Conservation (phyloP, 2,329 filamentous ascomycete species). For the Curvularia spicifera region DNA sequence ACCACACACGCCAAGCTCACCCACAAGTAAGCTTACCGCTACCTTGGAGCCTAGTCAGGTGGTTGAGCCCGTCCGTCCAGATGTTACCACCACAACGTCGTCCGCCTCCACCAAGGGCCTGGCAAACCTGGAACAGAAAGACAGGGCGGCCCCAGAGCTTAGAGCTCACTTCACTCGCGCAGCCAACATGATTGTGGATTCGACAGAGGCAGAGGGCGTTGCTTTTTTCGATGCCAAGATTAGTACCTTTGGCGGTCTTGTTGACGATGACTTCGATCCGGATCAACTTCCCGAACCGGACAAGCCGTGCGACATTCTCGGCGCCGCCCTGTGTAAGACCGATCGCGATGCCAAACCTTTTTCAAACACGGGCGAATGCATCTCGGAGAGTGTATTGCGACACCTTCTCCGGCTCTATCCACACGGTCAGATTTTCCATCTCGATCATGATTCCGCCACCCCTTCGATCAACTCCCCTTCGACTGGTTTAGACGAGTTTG, state of each 20-base stretch:
- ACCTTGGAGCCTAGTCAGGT: constrained; percentile 35
- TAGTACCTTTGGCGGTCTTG: constrained; percentile 47
- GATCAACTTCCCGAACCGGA: constrained; percentile 42
- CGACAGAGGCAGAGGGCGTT: constrained; percentile 47
- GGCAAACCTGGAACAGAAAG: constrained; percentile 27
- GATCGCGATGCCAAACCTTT: constrained; percentile 16
- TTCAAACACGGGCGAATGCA: constrained; percentile 27
- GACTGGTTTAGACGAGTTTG: constrained; percentile 19
- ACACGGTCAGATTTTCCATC: constrained; percentile 49
- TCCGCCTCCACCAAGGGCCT: constrained; percentile 25
- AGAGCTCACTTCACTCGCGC: constrained; percentile 45
- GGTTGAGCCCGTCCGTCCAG: constrained; percentile 23
- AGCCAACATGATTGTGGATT: constrained; percentile 49
- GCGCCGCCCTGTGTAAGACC: constrained; percentile 34
- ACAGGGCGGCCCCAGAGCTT: constrained; percentile 40
- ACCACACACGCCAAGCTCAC: constrained; percentile 32
- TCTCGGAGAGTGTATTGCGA: constrained; percentile 43
- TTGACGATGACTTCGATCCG: constrained; percentile 45
- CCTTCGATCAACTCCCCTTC: constrained; percentile 28
- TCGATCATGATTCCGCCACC: constrained; percentile 37
- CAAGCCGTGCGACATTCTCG: constrained; percentile 43
- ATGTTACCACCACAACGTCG: constrained; percentile 32
- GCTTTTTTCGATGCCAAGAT: constrained; percentile 50
- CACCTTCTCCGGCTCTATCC: constrained; percentile 45
- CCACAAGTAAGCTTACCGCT: constrained; percentile 26